Evolutionary conservation across 1,284 basidiomycete species (phyloP), one percentile per base, ranked within the genome.

Genomic region (Rhodofomes roseus): DNA sequence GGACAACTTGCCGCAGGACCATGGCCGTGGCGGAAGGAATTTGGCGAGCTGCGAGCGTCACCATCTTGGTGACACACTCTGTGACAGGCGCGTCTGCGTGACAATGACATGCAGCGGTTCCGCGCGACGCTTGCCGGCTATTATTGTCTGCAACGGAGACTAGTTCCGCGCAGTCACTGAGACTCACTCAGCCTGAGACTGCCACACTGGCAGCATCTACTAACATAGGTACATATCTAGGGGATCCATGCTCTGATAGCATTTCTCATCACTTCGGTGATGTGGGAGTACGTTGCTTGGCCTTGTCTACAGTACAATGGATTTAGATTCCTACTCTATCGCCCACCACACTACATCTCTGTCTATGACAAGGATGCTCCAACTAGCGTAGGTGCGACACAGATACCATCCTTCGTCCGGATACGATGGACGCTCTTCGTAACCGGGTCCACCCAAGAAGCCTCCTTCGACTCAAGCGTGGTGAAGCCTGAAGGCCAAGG

Each of bases 401-500:
- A 95, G 39, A 91, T 78, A 25, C 94, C 96, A 53, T 89, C 85
- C 68, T 89, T 87, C 7, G 95, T 96, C 60, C 92, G 82, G 65
- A 98, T 95, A 68, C 78, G 87, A 75, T 97, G 93, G 18, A 89
- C 81, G 55, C 76, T 83, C 72, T 90, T 89, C n/a, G 92, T 94
- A 55, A 74, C 77, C 12, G 94, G 90, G 74, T 96, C 89, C 58
- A 96, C 77, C 95, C 95, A 98, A 20, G 92, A 93, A 27, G 94
- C 95, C 69, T 96, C 95, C 66, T 78, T 84, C 20, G 84, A 85
- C 62, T 95, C 89, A 18, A 97, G 80, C 2, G 95, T 97, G 46
- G 82, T 94, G 72, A 98, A 96, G 20, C 90, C 92, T 85, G 58
- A 5, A 16, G 18, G 29, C 11, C 16, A 4, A 51, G 16, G 8